Evolutionary conservation across 192 early-diverging fungal genomes (phyloP).

Genomic region (Linnemannia zychae): DNA sequence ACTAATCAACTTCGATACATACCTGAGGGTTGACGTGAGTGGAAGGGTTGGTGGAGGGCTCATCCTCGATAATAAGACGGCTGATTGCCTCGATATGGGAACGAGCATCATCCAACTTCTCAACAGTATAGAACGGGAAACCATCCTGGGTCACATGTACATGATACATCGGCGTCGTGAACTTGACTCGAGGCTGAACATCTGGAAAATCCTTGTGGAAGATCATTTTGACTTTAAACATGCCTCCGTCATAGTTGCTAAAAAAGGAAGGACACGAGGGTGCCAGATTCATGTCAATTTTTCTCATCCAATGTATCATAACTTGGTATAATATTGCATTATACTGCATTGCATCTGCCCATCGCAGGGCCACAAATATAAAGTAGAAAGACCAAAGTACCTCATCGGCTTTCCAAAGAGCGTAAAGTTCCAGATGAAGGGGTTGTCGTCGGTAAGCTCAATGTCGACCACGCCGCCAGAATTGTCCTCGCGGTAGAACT

Average conservation of each 20-base stretch:
- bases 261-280: slow-evolving; percentile 6
- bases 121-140: slow-evolving; percentile 67
- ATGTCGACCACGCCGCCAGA: slow-evolving; percentile 62
- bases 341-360: neutral
- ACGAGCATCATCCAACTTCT: slow-evolving; percentile 67
- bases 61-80: slow-evolving; percentile 57
- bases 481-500: slow-evolving; percentile 59
- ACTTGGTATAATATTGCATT: too few species aligned
- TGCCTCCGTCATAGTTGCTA: slow-evolving; percentile 70
- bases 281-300: neutral
- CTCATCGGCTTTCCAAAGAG: slow-evolving; percentile 65
- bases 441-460: slow-evolving; percentile 62
- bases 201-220: slow-evolving; percentile 72
- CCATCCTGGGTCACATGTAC: slow-evolving; percentile 71
- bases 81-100: slow-evolving; percentile 64
- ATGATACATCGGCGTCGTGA: slow-evolving; percentile 71
- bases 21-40: slow-evolving; percentile 48
- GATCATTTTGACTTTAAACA: slow-evolving; percentile 66
- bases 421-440: slow-evolving; percentile 70
- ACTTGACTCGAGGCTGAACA: slow-evolving; percentile 66
- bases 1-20: neutral
- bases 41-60: slow-evolving; percentile 52
- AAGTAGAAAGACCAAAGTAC: slow-evolving; percentile 12
- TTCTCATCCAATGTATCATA: neutral
- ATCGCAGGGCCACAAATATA: neutral